A percentile compares a stretch with the other conserved stretches of the same genome.
phyloP scores from a whole-genome alignment of 1,284 basidiomycete genomes.

The Singerocomus rubriflavus region DNA sequence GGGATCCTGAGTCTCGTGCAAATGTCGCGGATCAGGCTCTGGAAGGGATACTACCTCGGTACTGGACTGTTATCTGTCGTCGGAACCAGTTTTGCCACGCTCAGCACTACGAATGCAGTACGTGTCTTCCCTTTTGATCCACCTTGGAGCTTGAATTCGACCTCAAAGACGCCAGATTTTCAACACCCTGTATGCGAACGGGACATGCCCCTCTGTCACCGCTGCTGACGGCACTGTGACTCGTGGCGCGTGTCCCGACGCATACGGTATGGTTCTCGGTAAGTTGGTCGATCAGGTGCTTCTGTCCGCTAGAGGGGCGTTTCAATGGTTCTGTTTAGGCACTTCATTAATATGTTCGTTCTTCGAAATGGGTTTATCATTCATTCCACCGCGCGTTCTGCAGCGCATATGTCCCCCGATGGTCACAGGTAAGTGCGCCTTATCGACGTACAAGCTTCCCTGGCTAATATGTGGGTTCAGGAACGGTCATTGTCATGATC shows the following conservation, averaged over 20 bases:
- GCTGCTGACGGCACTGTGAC: constrained; percentile 59
- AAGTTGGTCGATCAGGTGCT: constrained; percentile 19
- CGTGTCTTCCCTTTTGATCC: constrained; percentile 23
- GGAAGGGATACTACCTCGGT: constrained; percentile 62
- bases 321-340: constrained; percentile 38
- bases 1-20: constrained; percentile 74
- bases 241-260: constrained; percentile 71
- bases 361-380: constrained; percentile 76
- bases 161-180: constrained; percentile 53
- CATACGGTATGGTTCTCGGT: constrained; percentile 76
- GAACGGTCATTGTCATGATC: constrained; percentile 74
- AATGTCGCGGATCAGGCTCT: constrained; percentile 65
- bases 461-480: constrained; percentile 29
- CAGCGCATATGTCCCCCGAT: constrained; percentile 78
- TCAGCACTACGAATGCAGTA: constrained; percentile 72
- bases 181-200: constrained; percentile 72
- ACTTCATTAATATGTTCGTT: constrained; percentile 79
- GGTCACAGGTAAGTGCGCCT: constrained; percentile 56
- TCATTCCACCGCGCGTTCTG: constrained; percentile 62
- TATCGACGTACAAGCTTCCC: not conserved
- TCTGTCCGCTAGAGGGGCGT: too few relatives aligned
- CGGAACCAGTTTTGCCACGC: constrained; percentile 82
- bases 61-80: constrained; percentile 82
- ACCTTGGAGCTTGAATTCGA: constrained; percentile 45
- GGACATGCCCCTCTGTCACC: constrained; percentile 67